Conservation (phyloP, 208 protist genomes). For the Trypanosoma avium region DNA sequence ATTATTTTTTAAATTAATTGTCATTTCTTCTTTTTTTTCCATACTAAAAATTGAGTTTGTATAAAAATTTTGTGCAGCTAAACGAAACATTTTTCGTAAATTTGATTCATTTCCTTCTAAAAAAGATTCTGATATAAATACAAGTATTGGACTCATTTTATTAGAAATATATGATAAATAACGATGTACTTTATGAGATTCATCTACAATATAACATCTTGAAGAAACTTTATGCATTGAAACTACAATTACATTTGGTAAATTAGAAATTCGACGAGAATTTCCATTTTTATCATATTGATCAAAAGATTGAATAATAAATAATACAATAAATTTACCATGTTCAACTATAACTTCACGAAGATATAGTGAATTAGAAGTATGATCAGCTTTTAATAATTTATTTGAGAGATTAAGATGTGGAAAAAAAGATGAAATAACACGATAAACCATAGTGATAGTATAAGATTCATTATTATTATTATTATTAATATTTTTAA, state of each 20-base stretch:
- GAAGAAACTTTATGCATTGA: background rate
- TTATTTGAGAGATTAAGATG: background rate
- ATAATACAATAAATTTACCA: conserved; percentile 14
- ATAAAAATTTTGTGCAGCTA: background rate
- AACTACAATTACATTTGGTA: background rate
- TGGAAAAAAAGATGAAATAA: conserved; percentile 13
- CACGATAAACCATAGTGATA: background rate
- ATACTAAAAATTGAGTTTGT: background rate
- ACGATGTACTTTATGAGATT: conserved; percentile 21
- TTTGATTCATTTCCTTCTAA: conserved; percentile 10
- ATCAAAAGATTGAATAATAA: background rate
- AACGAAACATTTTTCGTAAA: conserved; percentile 10
- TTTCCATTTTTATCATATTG: background rate
- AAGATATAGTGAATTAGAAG: conserved; percentile 1
- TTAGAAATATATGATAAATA: background rate
- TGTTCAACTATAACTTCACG: conserved; percentile 20
- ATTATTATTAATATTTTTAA: background rate
- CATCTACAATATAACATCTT: conserved; percentile 27
- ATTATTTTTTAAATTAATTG: background rate
- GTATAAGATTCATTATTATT: background rate
- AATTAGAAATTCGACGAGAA: background rate
- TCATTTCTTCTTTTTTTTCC: background rate
- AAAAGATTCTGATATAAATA: conserved; percentile 12
- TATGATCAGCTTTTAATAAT: background rate
- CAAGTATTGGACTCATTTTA: conserved; percentile 8